phyloP scores from a whole-genome alignment of 1,284 basidiomycete species.

The Porogramme epimiltina region DNA sequence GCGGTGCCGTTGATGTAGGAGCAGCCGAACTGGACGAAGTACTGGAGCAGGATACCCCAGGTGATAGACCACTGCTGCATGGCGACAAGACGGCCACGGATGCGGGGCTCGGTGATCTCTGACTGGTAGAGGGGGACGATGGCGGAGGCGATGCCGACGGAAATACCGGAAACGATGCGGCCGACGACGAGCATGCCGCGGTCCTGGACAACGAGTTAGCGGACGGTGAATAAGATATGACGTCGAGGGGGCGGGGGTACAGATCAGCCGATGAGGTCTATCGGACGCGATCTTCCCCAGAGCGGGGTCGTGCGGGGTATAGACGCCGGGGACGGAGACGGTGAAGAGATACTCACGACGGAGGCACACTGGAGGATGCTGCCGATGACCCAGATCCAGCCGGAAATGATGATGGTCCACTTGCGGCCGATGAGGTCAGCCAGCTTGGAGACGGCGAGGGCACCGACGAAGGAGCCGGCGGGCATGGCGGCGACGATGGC shows the following conservation, averaged over 20 bases:
- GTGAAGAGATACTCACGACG: constrained; percentile 39
- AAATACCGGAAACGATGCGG: constrained; percentile 44
- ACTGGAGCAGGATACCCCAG: constrained; percentile 75
- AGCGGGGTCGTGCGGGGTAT: not conserved
- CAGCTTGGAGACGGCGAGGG: constrained; percentile 60
- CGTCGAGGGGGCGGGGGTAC: not conserved
- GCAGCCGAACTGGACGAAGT: constrained; percentile 75
- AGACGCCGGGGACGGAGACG: not conserved
- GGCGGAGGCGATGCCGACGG: constrained; percentile 41
- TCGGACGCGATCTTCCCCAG: no score
- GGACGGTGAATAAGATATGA: not conserved
- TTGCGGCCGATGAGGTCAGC: constrained; percentile 71
- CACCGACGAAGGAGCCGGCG: constrained; percentile 66
- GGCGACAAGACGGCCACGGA: constrained; percentile 76
- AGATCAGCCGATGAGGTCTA: no score
- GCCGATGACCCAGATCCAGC: constrained; percentile 73
- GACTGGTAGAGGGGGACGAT: constrained; percentile 56
- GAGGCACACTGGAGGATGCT: constrained; percentile 68
- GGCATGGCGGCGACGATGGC: constrained; percentile 81
- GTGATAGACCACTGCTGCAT: constrained; percentile 81
- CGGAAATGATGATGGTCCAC: constrained; percentile 62
- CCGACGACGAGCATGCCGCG: constrained; percentile 55
- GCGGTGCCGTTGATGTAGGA: constrained; percentile 70
- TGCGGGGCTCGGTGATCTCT: constrained; percentile 67
- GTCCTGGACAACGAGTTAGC: constrained; percentile 40